phyloP scores from a whole-genome alignment of 1,139 yeast genomes.

The Kurtzmaniella quercitrusa region DNA sequence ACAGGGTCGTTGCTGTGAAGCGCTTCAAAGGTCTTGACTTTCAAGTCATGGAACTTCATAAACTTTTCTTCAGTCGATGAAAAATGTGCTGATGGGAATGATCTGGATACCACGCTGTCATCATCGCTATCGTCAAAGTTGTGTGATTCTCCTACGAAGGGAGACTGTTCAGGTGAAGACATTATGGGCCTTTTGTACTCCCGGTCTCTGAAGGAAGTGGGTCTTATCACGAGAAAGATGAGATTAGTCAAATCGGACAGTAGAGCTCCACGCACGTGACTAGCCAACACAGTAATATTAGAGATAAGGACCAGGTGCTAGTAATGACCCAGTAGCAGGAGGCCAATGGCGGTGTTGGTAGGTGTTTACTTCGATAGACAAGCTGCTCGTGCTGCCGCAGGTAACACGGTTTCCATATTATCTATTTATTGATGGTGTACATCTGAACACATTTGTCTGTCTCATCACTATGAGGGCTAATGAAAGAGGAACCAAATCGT shows the following conservation, averaged over 20 bases:
- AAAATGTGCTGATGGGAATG: slow-evolving; percentile 48
- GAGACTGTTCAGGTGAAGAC: background rate
- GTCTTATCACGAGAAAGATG: background rate
- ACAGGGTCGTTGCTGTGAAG: slow-evolving; percentile 22
- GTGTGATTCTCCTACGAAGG: slow-evolving; percentile 6
- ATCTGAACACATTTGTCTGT: too few species aligned
- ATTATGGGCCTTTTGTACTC: background rate
- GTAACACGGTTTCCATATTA: too few species aligned
- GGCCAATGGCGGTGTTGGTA: too few species aligned
- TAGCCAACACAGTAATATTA: too few species aligned
- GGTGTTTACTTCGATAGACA: too few species aligned
- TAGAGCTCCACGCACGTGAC: background rate
- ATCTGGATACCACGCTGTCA: slow-evolving; percentile 26
- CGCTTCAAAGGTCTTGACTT: slow-evolving; percentile 59
- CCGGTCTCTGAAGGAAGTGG: background rate
- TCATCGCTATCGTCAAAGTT: slow-evolving; percentile 20
- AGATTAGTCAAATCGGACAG: background rate
- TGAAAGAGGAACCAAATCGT: too few species aligned
- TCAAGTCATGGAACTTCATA: slow-evolving; percentile 68
- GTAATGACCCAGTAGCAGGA: too few species aligned
- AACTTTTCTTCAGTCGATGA: slow-evolving; percentile 66
- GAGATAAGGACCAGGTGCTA: too few species aligned
- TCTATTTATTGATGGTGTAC: too few species aligned
- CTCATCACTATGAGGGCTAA: too few species aligned
- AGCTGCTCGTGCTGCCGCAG: too few species aligned